Conservation (phyloP, 352 stramenopile species). For the Phytophthora brassicae region DNA sequence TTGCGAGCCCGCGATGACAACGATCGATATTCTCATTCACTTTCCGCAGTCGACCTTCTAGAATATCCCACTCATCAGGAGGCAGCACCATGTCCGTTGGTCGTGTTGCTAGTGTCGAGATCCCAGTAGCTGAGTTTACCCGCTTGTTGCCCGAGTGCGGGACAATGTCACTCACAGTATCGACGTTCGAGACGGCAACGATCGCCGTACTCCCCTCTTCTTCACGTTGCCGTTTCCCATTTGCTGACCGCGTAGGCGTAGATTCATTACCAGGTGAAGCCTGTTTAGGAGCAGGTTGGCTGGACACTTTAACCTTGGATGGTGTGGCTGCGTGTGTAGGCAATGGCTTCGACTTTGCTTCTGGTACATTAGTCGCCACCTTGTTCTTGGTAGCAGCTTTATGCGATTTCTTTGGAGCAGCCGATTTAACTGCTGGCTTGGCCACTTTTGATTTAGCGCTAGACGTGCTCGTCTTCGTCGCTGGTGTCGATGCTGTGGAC, state of each 20-base stretch:
- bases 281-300: slow-evolving; percentile 5
- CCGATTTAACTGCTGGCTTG: slow-evolving; percentile 7
- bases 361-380: neutral
- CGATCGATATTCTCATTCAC: slow-evolving; percentile 73
- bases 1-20: slow-evolving; percentile 53
- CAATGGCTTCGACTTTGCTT: slow-evolving; percentile 15
- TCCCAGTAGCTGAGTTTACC: slow-evolving; percentile 38
- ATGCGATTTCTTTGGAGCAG: slow-evolving; percentile 23
- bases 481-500: neutral
- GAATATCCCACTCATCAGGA: slow-evolving; percentile 66
- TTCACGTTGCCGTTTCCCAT: slow-evolving; percentile 41
- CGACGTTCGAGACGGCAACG: slow-evolving; percentile 39
- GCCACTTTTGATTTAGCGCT: slow-evolving; percentile 12
- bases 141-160: slow-evolving; percentile 54
- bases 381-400: slow-evolving; percentile 23
- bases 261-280: neutral
- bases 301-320: slow-evolving; percentile 9
- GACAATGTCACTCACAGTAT: slow-evolving; percentile 40
- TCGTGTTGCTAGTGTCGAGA: slow-evolving; percentile 50
- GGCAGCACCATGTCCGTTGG: slow-evolving; percentile 44
- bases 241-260: neutral
- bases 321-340: slow-evolving; percentile 1
- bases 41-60: slow-evolving; percentile 62
- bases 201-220: slow-evolving; percentile 33
- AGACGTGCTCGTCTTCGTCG: slow-evolving; percentile 6